Conservation (phyloP, 768 basidiomycete species). For the Cyathus striatus region DNA sequence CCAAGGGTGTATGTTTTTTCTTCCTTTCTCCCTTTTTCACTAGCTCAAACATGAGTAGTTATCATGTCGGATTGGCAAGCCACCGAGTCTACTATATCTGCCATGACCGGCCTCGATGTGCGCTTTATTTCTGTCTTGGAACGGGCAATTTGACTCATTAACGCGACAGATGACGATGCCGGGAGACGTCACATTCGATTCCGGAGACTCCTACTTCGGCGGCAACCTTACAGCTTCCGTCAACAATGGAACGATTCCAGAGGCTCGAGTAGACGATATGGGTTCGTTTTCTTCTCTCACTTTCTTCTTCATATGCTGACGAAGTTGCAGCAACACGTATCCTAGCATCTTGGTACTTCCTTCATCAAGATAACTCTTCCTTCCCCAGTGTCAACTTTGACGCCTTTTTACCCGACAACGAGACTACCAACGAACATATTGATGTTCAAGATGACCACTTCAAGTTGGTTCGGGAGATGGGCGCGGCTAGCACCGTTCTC, state of each 20-base stretch:
- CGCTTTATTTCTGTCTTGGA: conserved; percentile 11
- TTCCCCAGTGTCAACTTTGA: conserved; percentile 75
- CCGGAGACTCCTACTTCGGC: conserved; percentile 59
- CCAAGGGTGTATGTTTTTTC: too few relatives aligned
- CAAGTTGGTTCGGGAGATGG: conserved; percentile 65
- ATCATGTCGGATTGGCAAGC: conserved; percentile 77
- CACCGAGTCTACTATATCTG: conserved; percentile 58
- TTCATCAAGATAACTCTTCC: conserved; percentile 54
- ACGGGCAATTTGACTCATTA: conserved; percentile 1
- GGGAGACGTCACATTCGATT: conserved; percentile 45
- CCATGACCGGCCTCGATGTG: conserved; percentile 60
- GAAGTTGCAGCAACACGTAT: conserved; percentile 79
- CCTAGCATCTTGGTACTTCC: conserved; percentile 63
- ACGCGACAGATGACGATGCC: conserved; percentile 65
- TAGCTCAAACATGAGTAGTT: too few relatives aligned
- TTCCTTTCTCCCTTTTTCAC: too few relatives aligned
- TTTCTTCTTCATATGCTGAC: too few relatives aligned
- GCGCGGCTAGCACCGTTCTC: conserved; percentile 67
- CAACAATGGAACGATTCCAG: conserved; percentile 65
- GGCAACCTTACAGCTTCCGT: conserved; percentile 64
- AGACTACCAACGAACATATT: conserved; percentile 51
- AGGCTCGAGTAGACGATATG: conserved; percentile 72
- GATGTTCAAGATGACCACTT: conserved; percentile 70
- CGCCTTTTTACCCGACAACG: conserved; percentile 48
- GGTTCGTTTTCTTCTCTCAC: conserved; percentile 27